Conservation (phyloP, 345 rosid species). For the Kernera saxatilis region DNA sequence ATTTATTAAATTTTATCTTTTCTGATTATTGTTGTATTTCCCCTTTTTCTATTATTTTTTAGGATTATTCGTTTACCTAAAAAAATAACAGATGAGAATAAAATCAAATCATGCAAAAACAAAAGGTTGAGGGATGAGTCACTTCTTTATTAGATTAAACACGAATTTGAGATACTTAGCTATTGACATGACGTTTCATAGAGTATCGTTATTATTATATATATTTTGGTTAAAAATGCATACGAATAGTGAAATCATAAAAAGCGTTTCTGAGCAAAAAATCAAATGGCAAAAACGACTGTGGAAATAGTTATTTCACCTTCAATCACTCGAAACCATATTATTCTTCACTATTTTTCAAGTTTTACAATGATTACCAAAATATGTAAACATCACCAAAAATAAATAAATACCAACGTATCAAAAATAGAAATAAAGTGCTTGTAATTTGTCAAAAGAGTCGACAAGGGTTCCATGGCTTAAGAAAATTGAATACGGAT, state of each 20-base stretch:
- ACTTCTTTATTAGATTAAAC: neutral
- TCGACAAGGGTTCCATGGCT: no score
- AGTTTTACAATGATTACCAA: neutral
- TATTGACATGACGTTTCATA: slow-evolving; percentile 13
- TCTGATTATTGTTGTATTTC: neutral
- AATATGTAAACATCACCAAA: neutral
- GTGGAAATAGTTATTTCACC: neutral
- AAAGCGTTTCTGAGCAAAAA: neutral
- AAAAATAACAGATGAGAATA: slow-evolving; percentile 4
- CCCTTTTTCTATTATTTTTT: neutral
- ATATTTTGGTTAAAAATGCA: neutral
- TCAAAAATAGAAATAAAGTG: neutral
- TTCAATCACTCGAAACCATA: neutral
- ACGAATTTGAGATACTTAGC: neutral
- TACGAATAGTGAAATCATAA: slow-evolving; percentile 7
- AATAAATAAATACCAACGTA: neutral
- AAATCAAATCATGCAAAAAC: slow-evolving; percentile 2
- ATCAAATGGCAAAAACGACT: neutral
- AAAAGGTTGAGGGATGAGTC: neutral
- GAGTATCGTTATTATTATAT: neutral
- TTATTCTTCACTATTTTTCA: neutral
- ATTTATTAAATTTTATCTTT: neutral
- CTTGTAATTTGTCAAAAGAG: neutral
- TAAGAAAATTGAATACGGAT: neutral
- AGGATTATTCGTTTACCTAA: slow-evolving; percentile 20